Conservation (phyloP, 1,139 yeast species). For the Geotrichum macrosporum region DNA sequence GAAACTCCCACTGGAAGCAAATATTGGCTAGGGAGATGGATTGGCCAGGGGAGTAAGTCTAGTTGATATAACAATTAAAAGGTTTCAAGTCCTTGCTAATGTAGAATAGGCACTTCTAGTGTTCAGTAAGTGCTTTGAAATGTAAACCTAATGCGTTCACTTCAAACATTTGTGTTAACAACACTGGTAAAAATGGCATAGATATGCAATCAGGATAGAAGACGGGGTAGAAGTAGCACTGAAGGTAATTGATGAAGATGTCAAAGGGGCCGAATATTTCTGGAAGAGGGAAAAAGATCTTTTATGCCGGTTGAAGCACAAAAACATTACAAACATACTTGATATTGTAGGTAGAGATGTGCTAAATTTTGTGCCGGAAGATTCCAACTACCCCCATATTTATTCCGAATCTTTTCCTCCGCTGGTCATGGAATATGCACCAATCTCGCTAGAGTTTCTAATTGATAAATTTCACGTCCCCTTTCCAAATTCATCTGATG, state of each 20-base stretch:
- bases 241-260: too few species aligned
- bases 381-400: too few species aligned
- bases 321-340: conserved; percentile 17
- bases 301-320: conserved; percentile 14
- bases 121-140: conserved; percentile 12
- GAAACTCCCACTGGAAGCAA: too few species aligned
- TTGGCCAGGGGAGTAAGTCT: conserved; percentile 20
- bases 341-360: conserved; percentile 11
- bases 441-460: conserved; percentile 15
- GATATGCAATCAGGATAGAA: conserved; percentile 8
- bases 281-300: conserved; percentile 14
- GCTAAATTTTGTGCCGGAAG: too few species aligned
- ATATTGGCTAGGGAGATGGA: too few species aligned
- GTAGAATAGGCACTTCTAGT: conserved; percentile 7
- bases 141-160: too few species aligned
- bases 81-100: too few species aligned
- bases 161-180: too few species aligned
- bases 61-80: too few species aligned
- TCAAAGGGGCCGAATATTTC: conserved; percentile 12
- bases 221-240: conserved; percentile 18
- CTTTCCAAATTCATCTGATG: conserved; percentile 3
- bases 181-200: too few species aligned
- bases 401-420: too few species aligned
- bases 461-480: conserved; percentile 15
- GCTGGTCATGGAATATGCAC: conserved; percentile 20